Evolutionary conservation across 371 early-diverging fungal genomes (phyloP).

Genomic region (Mucor circinelloides): DNA sequence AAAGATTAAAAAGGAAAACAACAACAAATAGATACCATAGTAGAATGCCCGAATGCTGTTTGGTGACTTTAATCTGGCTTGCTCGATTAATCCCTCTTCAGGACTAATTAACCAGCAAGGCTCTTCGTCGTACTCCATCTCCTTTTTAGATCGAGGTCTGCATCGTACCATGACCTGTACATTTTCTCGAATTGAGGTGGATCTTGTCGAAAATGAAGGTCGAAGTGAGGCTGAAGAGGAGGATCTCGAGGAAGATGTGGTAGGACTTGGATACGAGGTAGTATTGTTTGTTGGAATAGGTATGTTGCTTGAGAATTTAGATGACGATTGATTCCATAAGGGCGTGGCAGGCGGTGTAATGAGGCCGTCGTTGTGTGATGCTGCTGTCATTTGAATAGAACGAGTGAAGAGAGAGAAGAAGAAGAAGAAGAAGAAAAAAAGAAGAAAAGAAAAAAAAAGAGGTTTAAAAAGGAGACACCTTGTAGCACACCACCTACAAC

Average conservation of each 20-base stretch:
- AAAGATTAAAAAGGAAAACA: background rate
- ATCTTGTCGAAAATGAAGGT: slow-evolving; percentile 10
- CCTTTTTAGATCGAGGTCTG: slow-evolving; percentile 34
- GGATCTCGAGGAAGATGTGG: background rate
- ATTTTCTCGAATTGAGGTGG: slow-evolving; percentile 32
- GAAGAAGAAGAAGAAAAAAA: background rate
- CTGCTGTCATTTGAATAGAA: background rate
- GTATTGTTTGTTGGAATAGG: background rate
- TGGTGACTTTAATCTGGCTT: slow-evolving; percentile 10
- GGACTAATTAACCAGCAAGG: slow-evolving; percentile 27
- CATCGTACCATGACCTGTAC: slow-evolving; percentile 48
- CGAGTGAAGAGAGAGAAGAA: background rate
- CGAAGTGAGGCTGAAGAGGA: slow-evolving; percentile 2
- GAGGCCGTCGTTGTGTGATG: slow-evolving; percentile 2
- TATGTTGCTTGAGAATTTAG: background rate
- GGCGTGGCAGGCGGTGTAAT: slow-evolving; percentile 20
- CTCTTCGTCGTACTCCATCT: slow-evolving; percentile 17
- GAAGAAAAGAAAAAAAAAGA: background rate
- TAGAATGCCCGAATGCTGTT: slow-evolving; percentile 8
- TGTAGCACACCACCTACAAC: slow-evolving; percentile 3
- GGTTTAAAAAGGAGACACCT: background rate
- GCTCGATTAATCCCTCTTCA: slow-evolving; percentile 20
- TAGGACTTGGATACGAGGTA: slow-evolving; percentile 1
- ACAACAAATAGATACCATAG: slow-evolving; percentile 14
- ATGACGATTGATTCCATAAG: slow-evolving; percentile 9